These are phyloP conservation scores for Claviceps arundinis DNA, from an alignment of 2,329 filamentous ascomycete species.

Conservation along the genomic window DNA sequence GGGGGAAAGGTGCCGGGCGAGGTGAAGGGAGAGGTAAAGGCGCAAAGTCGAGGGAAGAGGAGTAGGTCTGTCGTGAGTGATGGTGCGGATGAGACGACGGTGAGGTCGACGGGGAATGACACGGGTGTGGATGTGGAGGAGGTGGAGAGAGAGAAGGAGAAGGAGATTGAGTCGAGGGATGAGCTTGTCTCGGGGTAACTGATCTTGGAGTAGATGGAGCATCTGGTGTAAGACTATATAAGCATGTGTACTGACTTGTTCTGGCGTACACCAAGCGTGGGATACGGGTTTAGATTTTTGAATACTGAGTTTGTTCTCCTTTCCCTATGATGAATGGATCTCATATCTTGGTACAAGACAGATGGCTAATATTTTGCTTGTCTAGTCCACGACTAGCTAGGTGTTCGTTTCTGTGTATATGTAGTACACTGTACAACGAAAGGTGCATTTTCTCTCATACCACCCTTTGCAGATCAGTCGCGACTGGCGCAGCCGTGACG, in stretches of 20 bases:
- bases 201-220: neutral
- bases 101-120: neutral
- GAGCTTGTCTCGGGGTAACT: slow-evolving; percentile 1
- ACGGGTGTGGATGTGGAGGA: neutral
- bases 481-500: no score
- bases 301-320: no score
- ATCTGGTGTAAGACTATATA: neutral
- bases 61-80: slow-evolving; percentile 11
- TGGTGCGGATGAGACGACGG: slow-evolving; percentile 13
- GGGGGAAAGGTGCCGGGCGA: slow-evolving; percentile 3
- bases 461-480: no score
- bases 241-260: no score
- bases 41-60: neutral
- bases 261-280: no score
- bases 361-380: neutral
- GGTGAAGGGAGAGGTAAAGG: slow-evolving; percentile 24
- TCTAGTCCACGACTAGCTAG: no score
- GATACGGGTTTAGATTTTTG: no score
- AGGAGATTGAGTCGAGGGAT: neutral
- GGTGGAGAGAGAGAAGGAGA: neutral
- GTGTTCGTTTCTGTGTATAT: no score
- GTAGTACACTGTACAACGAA: no score
- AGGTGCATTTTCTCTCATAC: no score
- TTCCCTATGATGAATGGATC: neutral
- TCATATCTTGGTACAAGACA: neutral